Evolutionary conservation across 1,139 yeast species (phyloP), one percentile per base, ranked within the genome.

Genomic region (Debaryomyces nepalensis): DNA sequence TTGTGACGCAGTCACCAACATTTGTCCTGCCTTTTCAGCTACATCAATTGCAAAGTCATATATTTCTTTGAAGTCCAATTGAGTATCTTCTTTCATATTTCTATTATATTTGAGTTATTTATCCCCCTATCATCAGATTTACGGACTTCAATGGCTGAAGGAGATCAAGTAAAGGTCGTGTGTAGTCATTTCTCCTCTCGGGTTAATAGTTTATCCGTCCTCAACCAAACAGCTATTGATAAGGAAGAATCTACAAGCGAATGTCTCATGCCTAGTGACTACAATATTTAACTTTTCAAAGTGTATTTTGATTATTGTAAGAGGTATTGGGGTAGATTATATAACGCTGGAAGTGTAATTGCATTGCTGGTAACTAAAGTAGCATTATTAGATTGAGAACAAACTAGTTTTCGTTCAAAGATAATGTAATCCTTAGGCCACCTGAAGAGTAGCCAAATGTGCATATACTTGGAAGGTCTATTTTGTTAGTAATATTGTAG

Each of bases 361-460:
- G n/a, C n/a, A n/a, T n/a, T n/a, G n/a, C n/a, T n/a, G n/a, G n/a
- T n/a, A n/a, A n/a, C n/a, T n/a, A n/a, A n/a, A n/a, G n/a, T n/a
- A n/a, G n/a, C n/a, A n/a, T n/a, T n/a, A n/a, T n/a, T n/a, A n/a
- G n/a, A n/a, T n/a, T n/a, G n/a, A n/a, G n/a, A n/a, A n/a, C n/a
- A n/a, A n/a, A 31, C 12, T 16, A 29, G 4, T 29, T 21, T 29
- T 29, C 20, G 20, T 23, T 22, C 12, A 33, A 23, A 9, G 6
- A 5, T 20, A 33, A 33, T 12, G 36, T 33, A 33, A 33, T 33
- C 6, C 12, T 14, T 33, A 33, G 4, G 19, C 36, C 36, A 8
- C 36, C 36, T 2, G 36, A 22, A 11, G 27, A 5, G 60, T 58
- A 33, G 8, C 41, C 41, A 20, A 32, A 38, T 7, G 29, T 22